phyloP scores from a whole-genome alignment of 192 early-diverging fungal species.

The Coemansia sp. region DNA sequence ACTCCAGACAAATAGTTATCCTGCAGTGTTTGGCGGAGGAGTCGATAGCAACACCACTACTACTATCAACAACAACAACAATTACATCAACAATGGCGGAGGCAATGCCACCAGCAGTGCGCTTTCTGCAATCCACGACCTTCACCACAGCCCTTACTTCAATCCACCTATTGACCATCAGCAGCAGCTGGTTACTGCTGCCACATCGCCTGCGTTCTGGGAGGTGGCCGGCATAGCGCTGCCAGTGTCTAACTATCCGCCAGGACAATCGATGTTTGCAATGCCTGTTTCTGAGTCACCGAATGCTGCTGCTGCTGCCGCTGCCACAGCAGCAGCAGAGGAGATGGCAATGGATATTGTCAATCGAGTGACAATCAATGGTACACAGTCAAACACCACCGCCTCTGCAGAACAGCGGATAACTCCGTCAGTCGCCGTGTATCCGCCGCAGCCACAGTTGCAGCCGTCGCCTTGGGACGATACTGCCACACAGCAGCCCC shows the following conservation, averaged over 20 bases:
- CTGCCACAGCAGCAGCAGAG: neutral
- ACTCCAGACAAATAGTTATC: neutral
- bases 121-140: slow-evolving; percentile 5
- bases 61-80: too few relatives aligned
- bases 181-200: neutral
- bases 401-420: neutral
- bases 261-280: slow-evolving; percentile 10
- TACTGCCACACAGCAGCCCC: slow-evolving; percentile 22
- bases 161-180: neutral
- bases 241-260: neutral
- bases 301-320: slow-evolving; percentile 2
- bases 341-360: slow-evolving; percentile 12
- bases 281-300: neutral
- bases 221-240: slow-evolving; percentile 10
- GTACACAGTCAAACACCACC: neutral
- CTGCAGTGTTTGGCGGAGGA: slow-evolving; percentile 1
- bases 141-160: neutral
- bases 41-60: neutral
- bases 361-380: neutral
- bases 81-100: too few relatives aligned
- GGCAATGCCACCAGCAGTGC: neutral
- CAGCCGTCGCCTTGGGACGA: slow-evolving; percentile 25
- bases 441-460: slow-evolving; percentile 17
- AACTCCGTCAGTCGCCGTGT: slow-evolving; percentile 22
- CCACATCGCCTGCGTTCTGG: slow-evolving; percentile 31